These are phyloP conservation scores for Aspergillus cristatus DNA, from an alignment of 495 filamentous ascomycete genomes.

Conservation along the genomic window DNA sequence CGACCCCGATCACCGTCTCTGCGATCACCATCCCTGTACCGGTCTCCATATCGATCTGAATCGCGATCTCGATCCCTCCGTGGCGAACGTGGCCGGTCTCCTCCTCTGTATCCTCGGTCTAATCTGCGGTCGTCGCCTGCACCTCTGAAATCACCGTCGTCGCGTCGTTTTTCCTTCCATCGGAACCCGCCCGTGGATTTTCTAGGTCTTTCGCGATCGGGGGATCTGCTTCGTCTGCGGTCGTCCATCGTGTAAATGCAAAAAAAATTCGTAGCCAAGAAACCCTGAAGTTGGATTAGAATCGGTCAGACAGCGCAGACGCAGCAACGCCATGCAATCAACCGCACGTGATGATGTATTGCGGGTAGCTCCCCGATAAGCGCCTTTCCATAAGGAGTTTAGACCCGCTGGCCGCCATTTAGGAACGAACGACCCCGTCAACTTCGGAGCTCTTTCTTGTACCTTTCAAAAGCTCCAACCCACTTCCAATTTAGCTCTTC, in stretches of 20 bases:
- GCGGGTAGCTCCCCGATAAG: not conserved
- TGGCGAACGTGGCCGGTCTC: constrained; percentile 24
- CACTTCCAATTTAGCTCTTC: too few relatives aligned
- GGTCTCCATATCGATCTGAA: constrained; percentile 15
- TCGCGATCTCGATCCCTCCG: constrained; percentile 20
- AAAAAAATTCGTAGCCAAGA: constrained; percentile 9
- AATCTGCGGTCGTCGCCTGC: constrained; percentile 32
- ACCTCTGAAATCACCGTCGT: constrained; percentile 33
- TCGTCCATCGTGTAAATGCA: constrained; percentile 19
- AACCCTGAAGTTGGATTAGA: constrained; percentile 1
- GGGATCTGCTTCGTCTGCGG: constrained; percentile 31
- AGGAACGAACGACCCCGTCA: too few relatives aligned
- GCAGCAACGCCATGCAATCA: constrained; percentile 4
- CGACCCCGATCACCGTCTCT: constrained; percentile 13
- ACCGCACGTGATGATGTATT: constrained; percentile 21
- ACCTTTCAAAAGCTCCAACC: too few relatives aligned
- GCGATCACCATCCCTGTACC: constrained; percentile 16
- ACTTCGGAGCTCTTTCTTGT: too few relatives aligned
- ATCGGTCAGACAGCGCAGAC: constrained; percentile 2
- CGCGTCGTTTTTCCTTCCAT: constrained; percentile 57
- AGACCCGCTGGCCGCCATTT: constrained; percentile 5
- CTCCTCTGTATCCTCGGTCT: constrained; percentile 49
- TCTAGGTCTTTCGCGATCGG: constrained; percentile 22
- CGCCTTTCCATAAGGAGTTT: constrained; percentile 11
- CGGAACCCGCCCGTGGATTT: constrained; percentile 46